Evolutionary conservation across 2,329 filamentous ascomycete species (phyloP).

Genomic region (Clonostachys sp.): DNA sequence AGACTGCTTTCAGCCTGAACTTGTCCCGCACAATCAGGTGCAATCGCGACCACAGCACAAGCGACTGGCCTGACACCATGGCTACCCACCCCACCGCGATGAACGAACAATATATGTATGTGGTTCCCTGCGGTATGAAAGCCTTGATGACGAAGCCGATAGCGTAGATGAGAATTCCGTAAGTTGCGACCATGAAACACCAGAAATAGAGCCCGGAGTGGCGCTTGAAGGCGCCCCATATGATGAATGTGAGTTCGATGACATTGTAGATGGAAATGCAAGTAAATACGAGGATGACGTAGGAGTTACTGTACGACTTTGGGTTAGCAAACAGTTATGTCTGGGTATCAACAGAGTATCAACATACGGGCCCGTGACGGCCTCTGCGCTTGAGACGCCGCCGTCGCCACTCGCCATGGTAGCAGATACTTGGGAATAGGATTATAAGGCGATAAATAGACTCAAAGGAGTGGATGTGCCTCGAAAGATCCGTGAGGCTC

Average conservation of each 20-base stretch:
- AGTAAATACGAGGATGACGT: constrained; percentile 19
- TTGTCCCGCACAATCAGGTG: constrained; percentile 52
- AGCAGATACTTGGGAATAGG: no score
- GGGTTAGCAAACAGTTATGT: no score
- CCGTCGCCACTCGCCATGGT: no score
- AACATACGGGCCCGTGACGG: no score
- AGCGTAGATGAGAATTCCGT: constrained; percentile 26
- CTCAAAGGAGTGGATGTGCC: no score
- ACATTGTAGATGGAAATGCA: constrained; percentile 26
- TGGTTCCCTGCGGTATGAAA: background rate
- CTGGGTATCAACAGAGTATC: no score
- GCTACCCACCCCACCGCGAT: constrained; percentile 19
- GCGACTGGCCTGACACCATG: constrained; percentile 58
- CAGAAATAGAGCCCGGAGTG: constrained; percentile 30
- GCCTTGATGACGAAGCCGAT: constrained; percentile 39
- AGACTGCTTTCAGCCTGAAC: constrained; percentile 38
- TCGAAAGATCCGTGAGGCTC: no score
- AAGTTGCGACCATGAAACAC: constrained; percentile 26
- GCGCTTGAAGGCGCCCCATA: constrained; percentile 25
- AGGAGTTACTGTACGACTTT: background rate
- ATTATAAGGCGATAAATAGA: no score
- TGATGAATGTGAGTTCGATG: constrained; percentile 26
- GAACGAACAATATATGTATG: constrained; percentile 6
- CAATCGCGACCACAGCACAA: constrained; percentile 59
- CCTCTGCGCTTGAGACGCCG: no score